Evolutionary conservation across 257 asterid genomes (phyloP), one percentile per base, ranked within the genome.

Genomic region (Solanum chiquidenum): DNA sequence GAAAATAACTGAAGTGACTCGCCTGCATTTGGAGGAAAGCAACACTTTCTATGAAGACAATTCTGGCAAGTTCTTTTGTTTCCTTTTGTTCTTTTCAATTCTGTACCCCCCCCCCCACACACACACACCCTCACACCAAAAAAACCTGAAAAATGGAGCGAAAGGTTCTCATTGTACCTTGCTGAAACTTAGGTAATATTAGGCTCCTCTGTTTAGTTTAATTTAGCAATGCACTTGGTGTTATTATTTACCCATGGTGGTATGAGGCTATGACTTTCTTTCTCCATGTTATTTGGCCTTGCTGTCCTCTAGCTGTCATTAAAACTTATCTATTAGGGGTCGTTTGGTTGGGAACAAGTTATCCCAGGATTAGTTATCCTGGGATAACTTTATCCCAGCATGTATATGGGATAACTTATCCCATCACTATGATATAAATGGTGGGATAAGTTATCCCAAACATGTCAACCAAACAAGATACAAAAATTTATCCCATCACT

Each of bases 21-120:
- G 92, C 68, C 86, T 88, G 89, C 92, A 74, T 40, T 92, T 90
- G 88, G 98, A 95, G 92, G 96, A 92, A 85, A 87, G 76, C 87
- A 92, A 74, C 87, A 82, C 89, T 89, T 90, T 88, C 68, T 93
- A 87, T 74, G 98, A 94, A 85, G 98, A 93, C 76, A 91, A 88
- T 90, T 91, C 90, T 83, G 95, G 98, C 95, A 93, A 90, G 91
- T 88, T 64, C 62, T 37, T 84, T 80, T 25, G 20, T 38, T 75
- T 23, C 33, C 21, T 75, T 75, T 38, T 9, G 9, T 80, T 80
- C 68, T 46, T 46, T 80, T 29, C 12, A 7, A 16, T 44, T 44
- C 9, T 79, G 9, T 3, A 5, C 64, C 64, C 84, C 37, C 35
- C 35, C 44, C 44, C 10, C 9, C 44, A 2, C 42, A 37, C 42